phyloP scores from a whole-genome alignment of 306 rosid species.

The Cucumis cinereus region DNA sequence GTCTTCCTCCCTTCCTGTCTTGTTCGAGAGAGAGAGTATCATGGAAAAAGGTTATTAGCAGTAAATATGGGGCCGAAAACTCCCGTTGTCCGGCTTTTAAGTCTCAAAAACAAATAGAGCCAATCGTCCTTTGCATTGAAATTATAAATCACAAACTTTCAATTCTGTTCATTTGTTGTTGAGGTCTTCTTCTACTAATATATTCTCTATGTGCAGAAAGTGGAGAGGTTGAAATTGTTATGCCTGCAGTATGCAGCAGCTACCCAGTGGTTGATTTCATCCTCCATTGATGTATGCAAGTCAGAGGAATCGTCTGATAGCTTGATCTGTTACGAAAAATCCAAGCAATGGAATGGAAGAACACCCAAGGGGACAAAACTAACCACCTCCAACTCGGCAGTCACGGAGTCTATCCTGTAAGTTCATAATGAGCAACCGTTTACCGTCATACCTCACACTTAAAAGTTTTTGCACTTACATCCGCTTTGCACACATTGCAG shows the following conservation, averaged over 20 bases:
- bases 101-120: not conserved
- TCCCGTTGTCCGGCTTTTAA: not conserved
- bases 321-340: constrained; percentile 19
- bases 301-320: constrained; percentile 34
- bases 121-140: not conserved
- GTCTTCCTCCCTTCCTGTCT: not conserved
- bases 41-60: not conserved
- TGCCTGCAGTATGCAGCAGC: constrained; percentile 91
- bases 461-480: constrained; percentile 1
- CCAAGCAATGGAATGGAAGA: constrained; percentile 39
- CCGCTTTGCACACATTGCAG: constrained; percentile 23
- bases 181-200: not conserved
- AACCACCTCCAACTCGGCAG: constrained; percentile 38
- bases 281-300: constrained; percentile 44
- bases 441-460: not conserved
- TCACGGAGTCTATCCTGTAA: constrained; percentile 73
- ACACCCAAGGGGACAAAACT: constrained; percentile 38
- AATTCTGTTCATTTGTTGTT: not conserved
- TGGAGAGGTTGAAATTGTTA: constrained; percentile 68
- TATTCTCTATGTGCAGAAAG: constrained; percentile 50
- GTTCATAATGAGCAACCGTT: constrained; percentile 13
- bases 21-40: not conserved
- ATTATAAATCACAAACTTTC: not conserved
- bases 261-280: constrained; percentile 79
- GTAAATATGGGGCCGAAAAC: not conserved